Conservation (phyloP, 345 rosid genomes). For the Populus simonii region DNA sequence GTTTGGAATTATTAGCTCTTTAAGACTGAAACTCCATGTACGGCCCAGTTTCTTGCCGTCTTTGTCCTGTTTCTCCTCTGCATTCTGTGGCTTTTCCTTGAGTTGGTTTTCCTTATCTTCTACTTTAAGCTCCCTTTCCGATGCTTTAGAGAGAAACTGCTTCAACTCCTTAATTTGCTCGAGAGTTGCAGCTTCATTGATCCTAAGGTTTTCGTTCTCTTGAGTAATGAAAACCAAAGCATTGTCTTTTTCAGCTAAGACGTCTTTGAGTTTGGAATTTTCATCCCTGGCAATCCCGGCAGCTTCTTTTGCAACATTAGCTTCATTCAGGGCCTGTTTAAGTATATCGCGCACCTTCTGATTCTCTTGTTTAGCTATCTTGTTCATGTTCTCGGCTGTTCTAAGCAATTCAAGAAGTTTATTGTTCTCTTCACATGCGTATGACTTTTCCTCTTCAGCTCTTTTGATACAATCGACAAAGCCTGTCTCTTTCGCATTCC, state of each 20-base stretch:
- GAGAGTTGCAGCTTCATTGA: slow-evolving; percentile 51
- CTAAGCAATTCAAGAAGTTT: slow-evolving; percentile 45
- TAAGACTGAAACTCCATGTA: slow-evolving; percentile 47
- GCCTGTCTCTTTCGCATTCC: slow-evolving; percentile 75
- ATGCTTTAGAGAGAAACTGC: slow-evolving; percentile 40
- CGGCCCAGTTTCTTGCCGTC: slow-evolving; percentile 38
- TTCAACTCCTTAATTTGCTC: slow-evolving; percentile 65
- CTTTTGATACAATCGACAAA: slow-evolving; percentile 61
- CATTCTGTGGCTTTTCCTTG: slow-evolving; percentile 26
- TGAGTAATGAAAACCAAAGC: slow-evolving; percentile 47
- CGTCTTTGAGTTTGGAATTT: slow-evolving; percentile 70
- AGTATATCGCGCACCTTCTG: slow-evolving; percentile 66
- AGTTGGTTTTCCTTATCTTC: slow-evolving; percentile 20
- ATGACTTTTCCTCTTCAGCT: slow-evolving; percentile 68
- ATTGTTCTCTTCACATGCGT: slow-evolving; percentile 46
- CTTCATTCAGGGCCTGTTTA: slow-evolving; percentile 83
- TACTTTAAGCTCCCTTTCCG: slow-evolving; percentile 14
- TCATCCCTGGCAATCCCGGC: slow-evolving; percentile 66
- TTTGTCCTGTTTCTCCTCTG: slow-evolving; percentile 27
- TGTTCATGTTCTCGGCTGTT: slow-evolving; percentile 41
- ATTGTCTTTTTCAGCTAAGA: slow-evolving; percentile 55
- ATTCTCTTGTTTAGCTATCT: slow-evolving; percentile 57
- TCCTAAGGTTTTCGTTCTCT: slow-evolving; percentile 61
- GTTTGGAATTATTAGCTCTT: slow-evolving; percentile 43
- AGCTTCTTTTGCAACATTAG: slow-evolving; percentile 85